phyloP scores from a whole-genome alignment of 257 asterid genomes.

The Primulina eburnea region DNA sequence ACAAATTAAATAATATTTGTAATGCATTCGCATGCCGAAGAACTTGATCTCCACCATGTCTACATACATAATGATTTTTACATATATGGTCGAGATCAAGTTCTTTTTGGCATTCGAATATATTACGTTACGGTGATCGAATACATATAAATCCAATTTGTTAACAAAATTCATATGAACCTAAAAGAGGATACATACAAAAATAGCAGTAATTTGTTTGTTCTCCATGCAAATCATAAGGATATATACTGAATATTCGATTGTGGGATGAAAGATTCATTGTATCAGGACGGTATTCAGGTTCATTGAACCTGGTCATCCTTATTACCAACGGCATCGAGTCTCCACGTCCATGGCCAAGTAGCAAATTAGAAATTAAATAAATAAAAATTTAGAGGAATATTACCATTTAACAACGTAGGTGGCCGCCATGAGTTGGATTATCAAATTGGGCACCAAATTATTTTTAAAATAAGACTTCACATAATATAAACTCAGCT shows the following conservation, averaged over 20 bases:
- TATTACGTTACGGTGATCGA: not conserved
- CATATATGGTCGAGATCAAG: not conserved
- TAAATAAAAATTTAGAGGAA: not conserved
- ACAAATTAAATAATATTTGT: too few species aligned
- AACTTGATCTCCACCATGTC: too few species aligned
- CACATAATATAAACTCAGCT: too few species aligned
- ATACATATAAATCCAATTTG: not conserved
- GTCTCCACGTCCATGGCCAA: constrained; percentile 20
- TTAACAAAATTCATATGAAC: too few species aligned
- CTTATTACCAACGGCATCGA: constrained; percentile 2
- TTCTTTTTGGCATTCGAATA: not conserved
- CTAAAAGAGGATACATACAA: not conserved
- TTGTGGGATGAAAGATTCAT: not conserved
- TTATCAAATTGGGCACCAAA: too few species aligned
- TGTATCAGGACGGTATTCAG: constrained; percentile 19
- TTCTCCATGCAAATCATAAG: too few species aligned
- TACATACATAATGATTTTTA: too few species aligned
- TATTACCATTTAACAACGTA: too few species aligned
- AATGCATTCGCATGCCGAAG: not conserved
- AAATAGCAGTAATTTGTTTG: too few species aligned
- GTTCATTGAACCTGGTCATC: constrained; percentile 8
- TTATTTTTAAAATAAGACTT: too few species aligned
- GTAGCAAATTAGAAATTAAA: not conserved
- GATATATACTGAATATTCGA: not conserved
- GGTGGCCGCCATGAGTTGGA: not conserved